Evolutionary conservation across 495 filamentous ascomycete species (phyloP).

Genomic region (Aspergillus asperescens): DNA sequence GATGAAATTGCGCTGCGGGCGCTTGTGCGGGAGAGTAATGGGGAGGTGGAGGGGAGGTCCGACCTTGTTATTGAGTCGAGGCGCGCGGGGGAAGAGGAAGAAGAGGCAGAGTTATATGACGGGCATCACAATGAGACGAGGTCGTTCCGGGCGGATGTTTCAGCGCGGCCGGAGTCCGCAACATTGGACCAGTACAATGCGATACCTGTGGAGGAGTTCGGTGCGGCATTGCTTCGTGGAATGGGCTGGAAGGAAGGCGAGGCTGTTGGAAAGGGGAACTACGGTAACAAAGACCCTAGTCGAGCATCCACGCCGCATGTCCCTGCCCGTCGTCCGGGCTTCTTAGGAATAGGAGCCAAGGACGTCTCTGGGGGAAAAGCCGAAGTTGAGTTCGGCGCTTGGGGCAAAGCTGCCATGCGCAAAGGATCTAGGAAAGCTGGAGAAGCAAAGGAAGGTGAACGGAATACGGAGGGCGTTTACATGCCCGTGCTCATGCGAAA

Average conservation of each 20-base stretch:
- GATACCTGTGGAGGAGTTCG: slow-evolving; percentile 91
- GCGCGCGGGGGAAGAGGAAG: slow-evolving; percentile 23
- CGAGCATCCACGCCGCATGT: slow-evolving; percentile 37
- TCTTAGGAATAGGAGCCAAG: slow-evolving; percentile 82
- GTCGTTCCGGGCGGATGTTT: slow-evolving; percentile 62
- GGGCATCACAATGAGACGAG: slow-evolving; percentile 48
- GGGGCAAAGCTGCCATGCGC: slow-evolving; percentile 64
- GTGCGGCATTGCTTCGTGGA: slow-evolving; percentile 75
- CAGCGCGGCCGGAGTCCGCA: slow-evolving; percentile 66
- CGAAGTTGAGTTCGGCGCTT: slow-evolving; percentile 69
- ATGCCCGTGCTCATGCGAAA: slow-evolving; percentile 63
- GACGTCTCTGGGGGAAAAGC: slow-evolving; percentile 51
- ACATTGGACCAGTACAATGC: slow-evolving; percentile 79
- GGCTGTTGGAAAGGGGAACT: slow-evolving; percentile 54
- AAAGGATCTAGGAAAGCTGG: slow-evolving; percentile 47
- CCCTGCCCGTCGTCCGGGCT: slow-evolving; percentile 64
- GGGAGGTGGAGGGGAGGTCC: slow-evolving; percentile 45
- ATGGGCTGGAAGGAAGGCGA: slow-evolving; percentile 95
- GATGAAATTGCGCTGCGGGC: slow-evolving; percentile 80
- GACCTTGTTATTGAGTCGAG: slow-evolving; percentile 55
- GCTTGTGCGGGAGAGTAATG: slow-evolving; percentile 55
- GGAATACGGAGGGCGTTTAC: slow-evolving; percentile 51
- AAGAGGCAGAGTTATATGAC: slow-evolving; percentile 18
- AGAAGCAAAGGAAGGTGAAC: slow-evolving; percentile 26
- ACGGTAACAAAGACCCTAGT: slow-evolving; percentile 26